Percentiles rank a stretch among this genome's conserved stretches.
These are phyloP conservation scores for Zymoseptoria passerinii DNA, from an alignment of 2,329 filamentous ascomycete genomes.

Conservation along the genomic window DNA sequence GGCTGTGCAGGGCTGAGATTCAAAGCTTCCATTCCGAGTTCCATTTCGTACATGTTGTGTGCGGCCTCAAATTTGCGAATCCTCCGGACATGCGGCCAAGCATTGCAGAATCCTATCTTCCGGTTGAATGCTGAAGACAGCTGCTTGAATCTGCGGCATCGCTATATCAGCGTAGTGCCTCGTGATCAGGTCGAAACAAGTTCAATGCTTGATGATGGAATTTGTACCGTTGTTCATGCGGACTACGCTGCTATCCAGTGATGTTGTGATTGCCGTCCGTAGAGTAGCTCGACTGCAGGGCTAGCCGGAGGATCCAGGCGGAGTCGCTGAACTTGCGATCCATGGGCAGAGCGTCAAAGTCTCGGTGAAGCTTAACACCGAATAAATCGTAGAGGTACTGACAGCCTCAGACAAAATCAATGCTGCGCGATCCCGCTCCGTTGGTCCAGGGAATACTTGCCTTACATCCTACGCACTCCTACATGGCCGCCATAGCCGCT, in stretches of 20 bases:
- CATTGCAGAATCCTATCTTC: neutral
- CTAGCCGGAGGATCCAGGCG: neutral
- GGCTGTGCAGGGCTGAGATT: neutral
- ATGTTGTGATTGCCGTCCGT: too few relatives aligned
- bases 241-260: neutral
- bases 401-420: neutral
- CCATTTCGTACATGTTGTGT: neutral
- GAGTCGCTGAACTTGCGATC: neutral
- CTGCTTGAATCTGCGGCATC: neutral
- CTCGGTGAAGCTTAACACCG: neutral
- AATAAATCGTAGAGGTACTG: neutral
- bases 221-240: neutral
- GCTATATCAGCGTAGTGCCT: neutral
- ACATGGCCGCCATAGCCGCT: neutral
- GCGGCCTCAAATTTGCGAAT: neutral
- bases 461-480: neutral
- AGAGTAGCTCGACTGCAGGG: too few relatives aligned
- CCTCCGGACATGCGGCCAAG: neutral
- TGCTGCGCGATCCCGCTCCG: neutral
- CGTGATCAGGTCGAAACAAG: neutral
- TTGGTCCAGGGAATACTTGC: neutral
- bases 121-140: neutral
- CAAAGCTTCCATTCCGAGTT: neutral
- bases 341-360: neutral
- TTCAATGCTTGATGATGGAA: neutral